These are phyloP conservation scores for Adansonia rubrostipa DNA, from an alignment of 441 rosid species.

Conservation along the genomic window DNA sequence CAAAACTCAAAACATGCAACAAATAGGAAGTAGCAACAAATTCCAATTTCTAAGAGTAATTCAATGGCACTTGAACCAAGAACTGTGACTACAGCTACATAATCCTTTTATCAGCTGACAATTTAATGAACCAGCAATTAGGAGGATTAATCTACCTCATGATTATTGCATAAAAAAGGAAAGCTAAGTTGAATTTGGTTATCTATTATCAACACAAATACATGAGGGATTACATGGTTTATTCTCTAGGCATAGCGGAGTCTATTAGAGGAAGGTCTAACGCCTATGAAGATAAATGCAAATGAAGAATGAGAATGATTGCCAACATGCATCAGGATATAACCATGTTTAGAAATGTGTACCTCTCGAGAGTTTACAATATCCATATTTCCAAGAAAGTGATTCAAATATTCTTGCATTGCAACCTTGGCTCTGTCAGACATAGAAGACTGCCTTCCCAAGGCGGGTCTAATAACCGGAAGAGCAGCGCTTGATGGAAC, in stretches of 20 bases:
- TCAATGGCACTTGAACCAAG: conserved; percentile 4
- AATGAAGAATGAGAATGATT: not conserved
- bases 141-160: conserved; percentile 9
- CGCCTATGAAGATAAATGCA: not conserved
- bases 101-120: conserved; percentile 7
- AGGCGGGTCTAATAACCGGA: conserved; percentile 87
- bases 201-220: conserved; percentile 6
- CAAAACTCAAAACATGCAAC: conserved; percentile 22
- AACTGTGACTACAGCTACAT: not conserved
- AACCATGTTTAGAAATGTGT: conserved; percentile 20
- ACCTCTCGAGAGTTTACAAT: conserved; percentile 98
- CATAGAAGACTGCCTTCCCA: conserved; percentile 93
- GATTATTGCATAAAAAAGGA: not conserved
- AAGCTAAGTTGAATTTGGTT: conserved; percentile 3
- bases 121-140: not conserved
- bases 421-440: conserved; percentile 93
- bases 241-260: not conserved
- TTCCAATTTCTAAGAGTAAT: conserved; percentile 5
- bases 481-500: conserved; percentile 99
- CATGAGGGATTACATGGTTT: not conserved
- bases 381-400: conserved; percentile 93
- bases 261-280: conserved; percentile 7
- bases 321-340: not conserved
- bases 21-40: not conserved
- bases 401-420: conserved; percentile 94